These are phyloP conservation scores for Aspergillus taichungensis DNA, from an alignment of 495 filamentous ascomycete genomes.

Conservation along the genomic window DNA sequence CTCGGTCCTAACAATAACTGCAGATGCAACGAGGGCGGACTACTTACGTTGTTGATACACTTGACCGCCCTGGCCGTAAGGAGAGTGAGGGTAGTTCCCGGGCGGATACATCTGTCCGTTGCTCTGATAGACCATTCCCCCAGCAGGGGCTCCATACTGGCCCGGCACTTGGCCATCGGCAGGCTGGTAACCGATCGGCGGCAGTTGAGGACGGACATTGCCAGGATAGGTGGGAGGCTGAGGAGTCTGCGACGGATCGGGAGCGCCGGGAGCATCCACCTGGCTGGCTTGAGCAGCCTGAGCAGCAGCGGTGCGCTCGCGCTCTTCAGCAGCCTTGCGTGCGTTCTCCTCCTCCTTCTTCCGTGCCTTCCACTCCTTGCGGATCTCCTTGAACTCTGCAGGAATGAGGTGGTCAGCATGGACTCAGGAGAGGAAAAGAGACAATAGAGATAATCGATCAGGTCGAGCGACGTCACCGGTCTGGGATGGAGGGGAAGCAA, in stretches of 20 bases:
- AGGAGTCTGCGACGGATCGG: slow-evolving; percentile 48
- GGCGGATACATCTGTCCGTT: slow-evolving; percentile 64
- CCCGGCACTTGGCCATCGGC: slow-evolving; percentile 52
- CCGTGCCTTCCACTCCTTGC: slow-evolving; percentile 96
- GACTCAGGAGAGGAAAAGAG: slow-evolving; percentile 5
- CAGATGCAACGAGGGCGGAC: slow-evolving; percentile 28
- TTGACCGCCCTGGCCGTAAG: slow-evolving; percentile 61
- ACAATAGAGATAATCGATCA: no score
- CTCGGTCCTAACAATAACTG: slow-evolving; percentile 14
- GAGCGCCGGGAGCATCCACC: slow-evolving; percentile 45
- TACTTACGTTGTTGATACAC: slow-evolving; percentile 72
- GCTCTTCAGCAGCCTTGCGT: slow-evolving; percentile 87
- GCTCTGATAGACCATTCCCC: slow-evolving; percentile 48
- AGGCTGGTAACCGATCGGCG: slow-evolving; percentile 76
- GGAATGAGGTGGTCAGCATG: no score
- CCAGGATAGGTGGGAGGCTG: slow-evolving; percentile 50
- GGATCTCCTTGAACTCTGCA: slow-evolving; percentile 96
- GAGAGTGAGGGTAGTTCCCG: slow-evolving; percentile 64
- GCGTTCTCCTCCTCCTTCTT: slow-evolving; percentile 96
- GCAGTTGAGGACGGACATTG: slow-evolving; percentile 61
- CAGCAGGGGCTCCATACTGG: slow-evolving; percentile 57
- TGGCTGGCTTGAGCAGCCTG: slow-evolving; percentile 44
- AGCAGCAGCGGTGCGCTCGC: slow-evolving; percentile 59
- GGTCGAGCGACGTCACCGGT: not conserved
- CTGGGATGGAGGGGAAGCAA: not conserved